Evolutionary conservation across 192 early-diverging fungal species (phyloP).

Genomic region (Gryganskiella cystojenkinii): DNA sequence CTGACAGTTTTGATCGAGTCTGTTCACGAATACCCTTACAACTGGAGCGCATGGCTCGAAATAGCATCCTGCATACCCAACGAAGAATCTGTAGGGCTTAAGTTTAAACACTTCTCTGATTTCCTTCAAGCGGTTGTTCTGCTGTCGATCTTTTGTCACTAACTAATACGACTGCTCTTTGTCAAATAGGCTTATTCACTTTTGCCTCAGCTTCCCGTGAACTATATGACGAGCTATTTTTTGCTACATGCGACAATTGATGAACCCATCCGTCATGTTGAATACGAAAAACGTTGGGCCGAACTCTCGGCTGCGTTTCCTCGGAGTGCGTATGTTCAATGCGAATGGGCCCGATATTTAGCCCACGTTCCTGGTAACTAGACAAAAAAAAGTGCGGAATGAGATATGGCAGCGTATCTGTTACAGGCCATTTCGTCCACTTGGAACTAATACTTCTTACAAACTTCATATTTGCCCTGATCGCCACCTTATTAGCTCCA

Average conservation of each 20-base stretch:
- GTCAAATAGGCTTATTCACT: slow-evolving; percentile 14
- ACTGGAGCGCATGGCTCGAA: slow-evolving; percentile 95
- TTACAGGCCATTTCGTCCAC: too few relatives aligned
- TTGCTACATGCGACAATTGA: slow-evolving; percentile 69
- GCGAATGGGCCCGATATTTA: slow-evolving; percentile 68
- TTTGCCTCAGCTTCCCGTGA: slow-evolving; percentile 30
- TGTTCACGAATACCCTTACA: slow-evolving; percentile 77
- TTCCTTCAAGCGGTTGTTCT: too few relatives aligned
- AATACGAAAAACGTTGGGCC: slow-evolving; percentile 26
- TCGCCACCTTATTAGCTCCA: slow-evolving; percentile 66
- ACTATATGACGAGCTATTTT: slow-evolving; percentile 56
- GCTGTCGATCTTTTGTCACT: not conserved
- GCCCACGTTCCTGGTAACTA: slow-evolving; percentile 62
- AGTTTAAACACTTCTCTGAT: too few relatives aligned
- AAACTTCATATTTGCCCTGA: not conserved
- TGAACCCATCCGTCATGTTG: slow-evolving; percentile 50
- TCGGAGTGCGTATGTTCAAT: slow-evolving; percentile 71
- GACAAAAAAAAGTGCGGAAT: too few relatives aligned
- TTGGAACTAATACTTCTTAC: not conserved
- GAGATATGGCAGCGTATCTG: too few relatives aligned
- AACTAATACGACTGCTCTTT: not conserved
- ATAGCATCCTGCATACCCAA: slow-evolving; percentile 64
- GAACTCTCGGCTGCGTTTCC: slow-evolving; percentile 66
- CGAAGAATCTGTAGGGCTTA: not conserved
- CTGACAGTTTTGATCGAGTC: slow-evolving; percentile 69